These are phyloP conservation scores for Cenchrus fungigraminus DNA, from an alignment of 176 grass and related monocot genomes.

Conservation along the genomic window DNA sequence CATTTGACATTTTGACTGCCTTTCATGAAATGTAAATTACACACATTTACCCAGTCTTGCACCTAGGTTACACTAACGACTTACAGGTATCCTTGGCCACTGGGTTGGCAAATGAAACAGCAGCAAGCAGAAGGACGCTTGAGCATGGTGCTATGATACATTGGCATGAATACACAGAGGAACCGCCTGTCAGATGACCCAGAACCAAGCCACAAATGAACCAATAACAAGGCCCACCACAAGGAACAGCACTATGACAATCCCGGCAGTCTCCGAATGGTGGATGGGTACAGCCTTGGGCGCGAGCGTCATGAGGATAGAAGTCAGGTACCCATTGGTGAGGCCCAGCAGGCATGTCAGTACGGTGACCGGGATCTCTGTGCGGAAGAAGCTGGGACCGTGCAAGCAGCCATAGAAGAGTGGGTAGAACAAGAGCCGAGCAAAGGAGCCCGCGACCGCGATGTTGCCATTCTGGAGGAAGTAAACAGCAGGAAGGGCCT, in stretches of 20 bases:
- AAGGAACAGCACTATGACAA: constrained; percentile 89
- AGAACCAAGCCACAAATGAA: constrained; percentile 86
- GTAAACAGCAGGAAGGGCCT: constrained; percentile 68
- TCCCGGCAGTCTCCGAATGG: constrained; percentile 83
- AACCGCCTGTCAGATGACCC: constrained; percentile 62
- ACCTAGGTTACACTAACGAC: constrained; percentile 23
- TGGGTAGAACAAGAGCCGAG: constrained; percentile 79
- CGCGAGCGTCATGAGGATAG: constrained; percentile 82
- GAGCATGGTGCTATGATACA: constrained; percentile 20
- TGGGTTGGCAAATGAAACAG: constrained; percentile 39
- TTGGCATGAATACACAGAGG: background rate
- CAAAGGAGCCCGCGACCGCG: constrained; percentile 56
- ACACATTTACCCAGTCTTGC: background rate
- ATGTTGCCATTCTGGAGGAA: constrained; percentile 66
- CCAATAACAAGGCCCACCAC: constrained; percentile 66
- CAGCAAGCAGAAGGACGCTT: background rate
- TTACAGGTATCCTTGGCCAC: constrained; percentile 4
- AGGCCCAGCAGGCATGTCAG: constrained; percentile 81
- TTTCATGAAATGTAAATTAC: constrained; percentile 27
- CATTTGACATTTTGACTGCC: background rate
- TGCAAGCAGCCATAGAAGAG: constrained; percentile 90
- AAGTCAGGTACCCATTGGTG: constrained; percentile 86
- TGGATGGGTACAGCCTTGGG: constrained; percentile 91
- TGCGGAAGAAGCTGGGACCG: constrained; percentile 78
- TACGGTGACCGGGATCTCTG: constrained; percentile 73